phyloP scores from a whole-genome alignment of 805 yeast genomes.

The Peterozyma toletana region DNA sequence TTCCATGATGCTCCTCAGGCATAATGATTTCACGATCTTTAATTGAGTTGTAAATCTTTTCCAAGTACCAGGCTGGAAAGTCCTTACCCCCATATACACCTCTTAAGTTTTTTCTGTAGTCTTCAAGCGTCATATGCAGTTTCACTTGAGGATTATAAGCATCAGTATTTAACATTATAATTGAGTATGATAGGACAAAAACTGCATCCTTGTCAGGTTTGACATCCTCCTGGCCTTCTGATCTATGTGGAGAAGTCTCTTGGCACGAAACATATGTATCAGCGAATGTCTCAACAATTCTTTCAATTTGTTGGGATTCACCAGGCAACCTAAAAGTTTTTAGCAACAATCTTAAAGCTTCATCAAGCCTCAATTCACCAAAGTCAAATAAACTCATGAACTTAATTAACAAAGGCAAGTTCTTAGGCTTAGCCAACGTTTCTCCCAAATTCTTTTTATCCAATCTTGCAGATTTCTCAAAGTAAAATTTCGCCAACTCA shows the following conservation, averaged over 20 bases:
- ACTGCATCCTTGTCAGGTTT: constrained; percentile 81
- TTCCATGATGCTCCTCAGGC: constrained; percentile 97
- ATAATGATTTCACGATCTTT: constrained; percentile 84
- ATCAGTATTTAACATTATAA: constrained; percentile 92
- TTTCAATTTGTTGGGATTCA: constrained; percentile 93
- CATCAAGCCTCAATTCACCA: constrained; percentile 77
- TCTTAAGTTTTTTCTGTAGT: constrained; percentile 70
- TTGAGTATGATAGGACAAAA: constrained; percentile 82
- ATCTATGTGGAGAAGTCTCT: constrained; percentile 13
- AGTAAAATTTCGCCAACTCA: constrained; percentile 72
- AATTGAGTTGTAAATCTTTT: constrained; percentile 74
- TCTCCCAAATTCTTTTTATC: constrained; percentile 89
- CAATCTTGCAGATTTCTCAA: constrained; percentile 70
- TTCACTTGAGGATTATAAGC: constrained; percentile 89
- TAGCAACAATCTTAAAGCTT: constrained; percentile 77
- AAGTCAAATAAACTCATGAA: constrained; percentile 75
- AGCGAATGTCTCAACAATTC: constrained; percentile 83
- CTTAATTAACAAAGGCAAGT: constrained; percentile 46
- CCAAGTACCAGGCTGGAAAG: constrained; percentile 81
- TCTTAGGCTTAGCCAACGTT: constrained; percentile 69
- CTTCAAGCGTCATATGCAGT: constrained; percentile 82
- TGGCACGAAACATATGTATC: constrained; percentile 69
- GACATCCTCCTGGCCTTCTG: constrained; percentile 36
- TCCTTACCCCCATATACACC: constrained; percentile 73
- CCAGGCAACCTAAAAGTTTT: constrained; percentile 91